Percentiles rank a stretch among this genome's conserved stretches.
phyloP scores from a whole-genome alignment of 106 monocot genomes.

The Alisma plantagoaquatica region DNA sequence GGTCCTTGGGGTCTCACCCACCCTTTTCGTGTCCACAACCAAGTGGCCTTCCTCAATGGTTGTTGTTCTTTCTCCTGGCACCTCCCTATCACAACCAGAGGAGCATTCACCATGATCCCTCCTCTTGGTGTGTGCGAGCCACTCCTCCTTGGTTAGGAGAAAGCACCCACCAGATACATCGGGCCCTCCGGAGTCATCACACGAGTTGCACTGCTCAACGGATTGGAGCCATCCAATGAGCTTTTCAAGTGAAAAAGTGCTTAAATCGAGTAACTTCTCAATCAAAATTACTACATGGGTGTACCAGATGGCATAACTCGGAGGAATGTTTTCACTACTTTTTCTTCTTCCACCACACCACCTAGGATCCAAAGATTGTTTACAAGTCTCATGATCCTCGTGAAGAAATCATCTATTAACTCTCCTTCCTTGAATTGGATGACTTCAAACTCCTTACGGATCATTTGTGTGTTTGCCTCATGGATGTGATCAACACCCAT shows the following conservation, averaged over 20 bases:
- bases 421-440: background rate
- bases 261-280: background rate
- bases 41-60: background rate
- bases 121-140: background rate
- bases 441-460: background rate
- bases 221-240: background rate
- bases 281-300: no score
- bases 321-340: background rate
- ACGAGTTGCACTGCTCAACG: background rate
- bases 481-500: background rate
- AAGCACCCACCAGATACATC: background rate
- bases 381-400: background rate
- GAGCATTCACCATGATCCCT: background rate
- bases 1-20: no score
- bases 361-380: background rate
- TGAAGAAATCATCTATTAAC: background rate
- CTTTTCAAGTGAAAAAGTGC: background rate
- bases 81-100: background rate
- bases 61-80: background rate
- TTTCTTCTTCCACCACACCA: background rate
- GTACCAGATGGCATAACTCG: background rate
- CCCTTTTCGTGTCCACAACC: no score
- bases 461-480: no score
- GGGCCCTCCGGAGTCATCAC: background rate
- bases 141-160: background rate